phyloP scores from a whole-genome alignment of 345 rosid species.

The Cardamine resedifolia region DNA sequence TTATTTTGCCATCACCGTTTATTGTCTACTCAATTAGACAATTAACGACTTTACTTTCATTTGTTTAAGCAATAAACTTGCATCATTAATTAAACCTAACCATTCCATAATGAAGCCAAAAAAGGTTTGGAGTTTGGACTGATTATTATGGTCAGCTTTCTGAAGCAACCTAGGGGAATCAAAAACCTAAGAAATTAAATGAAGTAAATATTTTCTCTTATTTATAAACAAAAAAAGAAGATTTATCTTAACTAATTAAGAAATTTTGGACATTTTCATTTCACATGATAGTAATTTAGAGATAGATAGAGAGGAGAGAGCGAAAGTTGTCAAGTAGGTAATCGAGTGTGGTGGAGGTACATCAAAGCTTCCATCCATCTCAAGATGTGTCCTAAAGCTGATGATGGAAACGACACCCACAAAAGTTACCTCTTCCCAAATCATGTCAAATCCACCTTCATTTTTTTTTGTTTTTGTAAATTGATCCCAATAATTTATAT shows the following conservation, averaged over 20 bases:
- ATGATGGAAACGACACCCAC: conserved; percentile 40
- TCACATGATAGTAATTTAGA: conserved; percentile 12
- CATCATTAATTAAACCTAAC: conserved; percentile 35
- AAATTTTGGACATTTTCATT: conserved; percentile 12
- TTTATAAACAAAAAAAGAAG: no score
- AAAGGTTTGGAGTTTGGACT: conserved; percentile 15
- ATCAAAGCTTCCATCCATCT: conserved; percentile 41
- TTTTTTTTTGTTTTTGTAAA: neutral
- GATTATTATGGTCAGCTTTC: conserved; percentile 29
- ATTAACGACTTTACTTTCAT: conserved; percentile 33
- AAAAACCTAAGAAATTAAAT: conserved; percentile 1
- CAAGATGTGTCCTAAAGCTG: conserved; percentile 45
- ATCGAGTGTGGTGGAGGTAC: conserved; percentile 44
- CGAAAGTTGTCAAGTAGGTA: conserved; percentile 27
- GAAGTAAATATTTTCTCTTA: neutral
- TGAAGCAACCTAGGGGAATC: conserved; percentile 34
- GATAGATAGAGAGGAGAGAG: conserved; percentile 3
- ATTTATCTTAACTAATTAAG: conserved; percentile 7
- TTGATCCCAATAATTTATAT: neutral
- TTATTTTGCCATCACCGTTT: conserved; percentile 3
- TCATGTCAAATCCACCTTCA: conserved; percentile 35
- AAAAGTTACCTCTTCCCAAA: conserved; percentile 34
- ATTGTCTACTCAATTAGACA: conserved; percentile 6
- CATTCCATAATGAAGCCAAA: conserved; percentile 24
- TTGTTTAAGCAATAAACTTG: conserved; percentile 35